Evolutionary conservation across 2,329 filamentous ascomycete species (phyloP).

Genomic region (Scytalidium sp.): DNA sequence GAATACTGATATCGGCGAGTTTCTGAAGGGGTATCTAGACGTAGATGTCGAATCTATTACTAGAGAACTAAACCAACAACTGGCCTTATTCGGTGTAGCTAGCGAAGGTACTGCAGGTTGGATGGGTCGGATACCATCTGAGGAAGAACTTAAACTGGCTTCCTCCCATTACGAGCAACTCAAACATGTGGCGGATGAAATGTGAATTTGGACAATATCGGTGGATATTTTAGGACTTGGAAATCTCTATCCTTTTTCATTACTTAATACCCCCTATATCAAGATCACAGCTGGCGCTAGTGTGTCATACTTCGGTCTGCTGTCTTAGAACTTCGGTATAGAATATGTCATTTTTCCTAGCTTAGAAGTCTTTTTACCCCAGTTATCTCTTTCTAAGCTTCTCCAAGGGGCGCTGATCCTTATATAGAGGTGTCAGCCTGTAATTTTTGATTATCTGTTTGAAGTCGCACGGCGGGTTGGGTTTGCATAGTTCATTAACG

Average conservation of each 20-base stretch:
- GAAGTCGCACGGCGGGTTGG: too few relatives aligned
- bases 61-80: conserved; percentile 52
- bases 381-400: too few relatives aligned
- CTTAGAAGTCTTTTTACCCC: too few relatives aligned
- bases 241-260: background rate
- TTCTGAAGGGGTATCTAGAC: conserved; percentile 74
- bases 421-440: too few relatives aligned
- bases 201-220: background rate
- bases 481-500: too few relatives aligned
- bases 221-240: background rate
- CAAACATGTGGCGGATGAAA: background rate
- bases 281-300: too few relatives aligned
- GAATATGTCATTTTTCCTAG: too few relatives aligned
- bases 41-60: conserved; percentile 80
- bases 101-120: conserved; percentile 9
- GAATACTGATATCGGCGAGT: conserved; percentile 88
- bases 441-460: too few relatives aligned
- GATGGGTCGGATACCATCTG: conserved; percentile 21
- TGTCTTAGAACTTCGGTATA: too few relatives aligned
- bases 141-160: conserved; percentile 12
- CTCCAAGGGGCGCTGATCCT: too few relatives aligned
- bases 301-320: too few relatives aligned
- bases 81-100: conserved; percentile 12
- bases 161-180: background rate
- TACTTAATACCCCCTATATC: too few relatives aligned